Evolutionary conservation across 768 basidiomycete genomes (phyloP).

Genomic region (Cystofilobasidium macerans): DNA sequence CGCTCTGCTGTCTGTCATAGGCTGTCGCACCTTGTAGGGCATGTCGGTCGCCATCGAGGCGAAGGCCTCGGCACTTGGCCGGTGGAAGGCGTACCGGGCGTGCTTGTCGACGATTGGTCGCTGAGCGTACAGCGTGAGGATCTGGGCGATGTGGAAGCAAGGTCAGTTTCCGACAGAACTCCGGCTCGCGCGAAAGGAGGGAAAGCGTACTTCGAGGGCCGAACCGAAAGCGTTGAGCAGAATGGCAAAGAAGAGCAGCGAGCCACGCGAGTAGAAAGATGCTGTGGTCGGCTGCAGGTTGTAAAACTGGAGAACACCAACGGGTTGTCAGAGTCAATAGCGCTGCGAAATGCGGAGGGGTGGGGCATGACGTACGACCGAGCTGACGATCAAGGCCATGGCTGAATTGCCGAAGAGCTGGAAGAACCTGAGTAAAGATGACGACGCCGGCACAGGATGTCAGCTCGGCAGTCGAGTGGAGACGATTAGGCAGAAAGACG

Average conservation of each 20-base stretch:
- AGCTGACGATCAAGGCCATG: no score
- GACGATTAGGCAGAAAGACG: conserved; percentile 3
- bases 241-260: conserved; percentile 34
- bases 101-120: conserved; percentile 44
- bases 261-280: conserved; percentile 1
- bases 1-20: no score
- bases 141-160: conserved; percentile 25
- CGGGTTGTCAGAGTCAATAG: no score
- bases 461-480: no score
- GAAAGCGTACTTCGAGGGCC: not conserved
- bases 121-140: conserved; percentile 39
- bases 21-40: conserved; percentile 9
- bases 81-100: conserved; percentile 39
- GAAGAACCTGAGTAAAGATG: no score
- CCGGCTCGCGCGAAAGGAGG: not conserved
- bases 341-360: no score
- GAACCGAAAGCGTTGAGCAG: not conserved
- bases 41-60: not conserved
- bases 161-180: not conserved
- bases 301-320: no score
- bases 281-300: not conserved
- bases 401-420: no score
- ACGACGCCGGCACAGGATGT: no score
- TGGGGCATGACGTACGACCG: no score
- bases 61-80: not conserved